Conservation (phyloP, 2,329 filamentous ascomycete genomes). For the Lomentospora prolificans region DNA sequence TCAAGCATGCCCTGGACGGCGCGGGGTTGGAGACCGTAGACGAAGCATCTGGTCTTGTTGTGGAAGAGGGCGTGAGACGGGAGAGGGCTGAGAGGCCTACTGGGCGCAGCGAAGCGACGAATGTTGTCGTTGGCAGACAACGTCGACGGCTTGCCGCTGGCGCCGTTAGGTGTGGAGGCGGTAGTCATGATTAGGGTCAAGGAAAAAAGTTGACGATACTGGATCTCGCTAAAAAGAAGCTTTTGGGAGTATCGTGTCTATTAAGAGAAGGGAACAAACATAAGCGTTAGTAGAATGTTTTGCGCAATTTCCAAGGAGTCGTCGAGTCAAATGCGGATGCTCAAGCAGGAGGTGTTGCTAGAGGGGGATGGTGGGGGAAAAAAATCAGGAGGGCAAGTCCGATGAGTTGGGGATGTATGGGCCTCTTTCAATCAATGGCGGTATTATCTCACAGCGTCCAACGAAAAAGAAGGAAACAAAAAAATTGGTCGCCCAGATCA, state of each 20-base stretch:
- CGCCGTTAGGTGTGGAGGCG: slow-evolving; percentile 9
- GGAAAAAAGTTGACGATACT: neutral
- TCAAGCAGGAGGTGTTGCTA: neutral
- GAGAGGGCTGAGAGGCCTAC: slow-evolving; percentile 81
- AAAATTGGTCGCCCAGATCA: slow-evolving; percentile 5
- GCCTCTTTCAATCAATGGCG: neutral
- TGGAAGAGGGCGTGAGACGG: slow-evolving; percentile 90
- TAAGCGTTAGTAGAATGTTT: too few species aligned
- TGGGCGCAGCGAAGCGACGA: slow-evolving; percentile 86
- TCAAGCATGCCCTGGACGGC: slow-evolving; percentile 91
- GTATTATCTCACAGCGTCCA: neutral
- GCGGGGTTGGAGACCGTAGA: slow-evolving; percentile 97
- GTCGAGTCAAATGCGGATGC: neutral
- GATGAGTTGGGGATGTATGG: neutral
- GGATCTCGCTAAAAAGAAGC: neutral
- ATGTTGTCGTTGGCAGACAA: slow-evolving; percentile 96
- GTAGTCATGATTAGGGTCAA: slow-evolving; percentile 38
- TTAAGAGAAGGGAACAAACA: neutral
- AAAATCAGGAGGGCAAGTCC: neutral
- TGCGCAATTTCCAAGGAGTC: too few species aligned
- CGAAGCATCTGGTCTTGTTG: slow-evolving; percentile 99
- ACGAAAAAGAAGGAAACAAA: too few species aligned
- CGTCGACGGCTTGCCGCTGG: slow-evolving; percentile 39
- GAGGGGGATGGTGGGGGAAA: neutral
- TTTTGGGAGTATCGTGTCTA: neutral